phyloP scores from a whole-genome alignment of 129 eudicot species.

The Flaveria bidentis region DNA sequence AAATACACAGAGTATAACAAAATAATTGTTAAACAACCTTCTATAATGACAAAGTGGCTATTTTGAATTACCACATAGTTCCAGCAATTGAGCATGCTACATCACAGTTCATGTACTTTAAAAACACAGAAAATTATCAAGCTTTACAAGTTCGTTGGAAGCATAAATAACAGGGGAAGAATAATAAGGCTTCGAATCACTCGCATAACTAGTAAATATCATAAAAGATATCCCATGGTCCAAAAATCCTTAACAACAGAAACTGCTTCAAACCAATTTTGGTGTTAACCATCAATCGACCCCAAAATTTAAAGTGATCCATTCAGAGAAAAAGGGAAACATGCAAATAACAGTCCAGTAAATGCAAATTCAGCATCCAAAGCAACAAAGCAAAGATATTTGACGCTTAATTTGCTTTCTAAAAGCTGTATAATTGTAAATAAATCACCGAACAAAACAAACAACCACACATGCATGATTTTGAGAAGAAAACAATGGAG shows the following conservation, averaged over 20 bases:
- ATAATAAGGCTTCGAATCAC: not conserved
- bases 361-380: not conserved
- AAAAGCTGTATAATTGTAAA: no score
- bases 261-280: not conserved
- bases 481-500: no score
- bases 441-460: no score
- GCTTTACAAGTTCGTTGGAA: not conserved
- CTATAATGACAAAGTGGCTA: no score
- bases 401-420: not conserved
- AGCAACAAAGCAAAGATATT: not conserved
- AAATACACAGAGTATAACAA: not conserved
- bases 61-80: not conserved
- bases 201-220: not conserved
- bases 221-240: not conserved
- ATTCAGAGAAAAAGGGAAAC: not conserved
- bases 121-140: not conserved
- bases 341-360: not conserved
- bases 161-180: not conserved
- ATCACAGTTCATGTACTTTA: not conserved
- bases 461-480: no score
- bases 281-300: not conserved
- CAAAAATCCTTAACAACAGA: not conserved
- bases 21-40: no score
- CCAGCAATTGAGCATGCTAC: not conserved
- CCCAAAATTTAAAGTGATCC: slow-evolving; percentile 1